These are phyloP conservation scores for Colletotrichum salicis DNA, from an alignment of 2,329 filamentous ascomycete genomes.

Conservation along the genomic window DNA sequence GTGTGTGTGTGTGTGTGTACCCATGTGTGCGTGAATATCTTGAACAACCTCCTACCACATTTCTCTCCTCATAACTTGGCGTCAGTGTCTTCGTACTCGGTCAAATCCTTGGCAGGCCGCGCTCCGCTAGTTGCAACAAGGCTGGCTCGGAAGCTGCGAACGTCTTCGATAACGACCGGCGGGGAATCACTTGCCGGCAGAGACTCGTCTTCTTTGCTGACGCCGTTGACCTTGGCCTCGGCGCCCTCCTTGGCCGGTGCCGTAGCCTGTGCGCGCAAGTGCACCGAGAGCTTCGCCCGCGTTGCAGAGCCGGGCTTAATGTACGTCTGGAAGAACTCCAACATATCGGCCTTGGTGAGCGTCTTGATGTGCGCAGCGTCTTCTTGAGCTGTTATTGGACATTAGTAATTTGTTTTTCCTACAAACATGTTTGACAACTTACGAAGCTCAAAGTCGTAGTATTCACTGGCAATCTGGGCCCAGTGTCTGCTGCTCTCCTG, in stretches of 20 bases:
- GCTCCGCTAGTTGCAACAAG: constrained; percentile 79
- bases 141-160: constrained; percentile 81
- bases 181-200: constrained; percentile 45
- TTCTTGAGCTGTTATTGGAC: constrained; percentile 66
- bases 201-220: constrained; percentile 47
- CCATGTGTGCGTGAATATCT: neutral
- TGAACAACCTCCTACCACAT: neutral
- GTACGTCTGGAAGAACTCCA: constrained; percentile 80
- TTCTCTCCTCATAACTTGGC: constrained; percentile 73
- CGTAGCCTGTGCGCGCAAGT: constrained; percentile 79
- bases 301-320: constrained; percentile 78
- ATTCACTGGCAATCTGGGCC: constrained; percentile 85
- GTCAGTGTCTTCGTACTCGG: constrained; percentile 86
- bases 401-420: constrained; percentile 35
- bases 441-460: constrained; percentile 91
- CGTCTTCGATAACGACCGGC: constrained; percentile 77
- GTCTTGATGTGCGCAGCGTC: constrained; percentile 80
- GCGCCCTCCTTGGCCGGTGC: constrained; percentile 56
- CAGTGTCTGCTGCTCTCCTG: constrained; percentile 87
- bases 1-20: neutral
- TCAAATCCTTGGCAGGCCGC: constrained; percentile 77
- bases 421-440: constrained; percentile 45
- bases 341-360: constrained; percentile 82
- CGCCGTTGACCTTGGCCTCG: constrained; percentile 44
- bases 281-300: constrained; percentile 85